Percentiles rank a stretch among this genome's conserved stretches.
These are phyloP conservation scores for Zymoseptoria tritici DNA, from an alignment of 2,329 filamentous ascomycete species.

Conservation along the genomic window DNA sequence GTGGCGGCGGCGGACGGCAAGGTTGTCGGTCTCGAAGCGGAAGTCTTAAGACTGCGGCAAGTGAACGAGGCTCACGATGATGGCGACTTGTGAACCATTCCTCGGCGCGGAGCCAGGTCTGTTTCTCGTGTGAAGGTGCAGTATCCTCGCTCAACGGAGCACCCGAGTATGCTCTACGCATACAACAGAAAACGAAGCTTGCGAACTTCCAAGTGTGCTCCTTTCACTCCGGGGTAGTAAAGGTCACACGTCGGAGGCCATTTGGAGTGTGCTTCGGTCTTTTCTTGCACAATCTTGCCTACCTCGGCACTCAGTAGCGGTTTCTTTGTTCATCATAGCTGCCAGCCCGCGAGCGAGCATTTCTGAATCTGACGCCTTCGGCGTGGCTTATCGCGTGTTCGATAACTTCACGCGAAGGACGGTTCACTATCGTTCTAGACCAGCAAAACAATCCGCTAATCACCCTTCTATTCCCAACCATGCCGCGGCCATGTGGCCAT, in stretches of 20 bases:
- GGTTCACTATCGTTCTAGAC: background rate
- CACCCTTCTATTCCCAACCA: background rate
- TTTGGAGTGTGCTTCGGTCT: background rate
- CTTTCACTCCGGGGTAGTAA: background rate
- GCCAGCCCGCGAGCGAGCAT: background rate
- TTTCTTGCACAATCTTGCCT: background rate
- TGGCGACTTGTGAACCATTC: background rate
- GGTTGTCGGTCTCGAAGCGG: background rate
- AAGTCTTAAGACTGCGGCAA: constrained; percentile 2
- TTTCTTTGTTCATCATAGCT: background rate
- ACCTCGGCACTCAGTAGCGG: background rate
- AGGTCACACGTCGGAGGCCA: background rate
- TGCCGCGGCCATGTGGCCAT: background rate
- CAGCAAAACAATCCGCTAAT: background rate
- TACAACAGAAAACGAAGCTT: background rate
- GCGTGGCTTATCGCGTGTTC: background rate
- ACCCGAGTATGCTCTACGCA: too few relatives aligned
- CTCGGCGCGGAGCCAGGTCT: background rate
- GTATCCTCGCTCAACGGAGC: too few relatives aligned
- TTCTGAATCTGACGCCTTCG: background rate
- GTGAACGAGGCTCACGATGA: constrained; percentile 1
- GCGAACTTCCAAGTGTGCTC: background rate
- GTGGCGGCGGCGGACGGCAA: constrained; percentile 3
- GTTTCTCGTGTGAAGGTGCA: background rate
- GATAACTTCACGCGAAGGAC: background rate